Base-by-base conservation (phyloP, 139 green algal species). In the Deuterostichococcus epilithicus region DNA sequence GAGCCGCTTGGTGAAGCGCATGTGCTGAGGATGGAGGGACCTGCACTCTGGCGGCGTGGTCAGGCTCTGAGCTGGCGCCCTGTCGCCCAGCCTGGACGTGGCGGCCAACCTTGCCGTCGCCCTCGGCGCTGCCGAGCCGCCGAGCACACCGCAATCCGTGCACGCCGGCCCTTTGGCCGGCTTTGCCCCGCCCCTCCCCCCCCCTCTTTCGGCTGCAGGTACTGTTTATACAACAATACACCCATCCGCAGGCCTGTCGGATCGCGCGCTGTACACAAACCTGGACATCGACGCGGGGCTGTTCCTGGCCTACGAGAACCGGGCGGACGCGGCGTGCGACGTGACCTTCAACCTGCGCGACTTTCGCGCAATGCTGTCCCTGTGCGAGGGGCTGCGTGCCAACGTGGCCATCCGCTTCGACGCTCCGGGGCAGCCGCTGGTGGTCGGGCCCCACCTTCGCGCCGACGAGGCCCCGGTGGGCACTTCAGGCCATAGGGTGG, bases 341-440 rank as follows among this genome's bases (percentile, higher is more conserved):
- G 87, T 92, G 15, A 94, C 87, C 6, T 90, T 94, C 80, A 94
- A 95, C 80, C 60, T 94, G 18, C 89, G 90, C 37, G 89, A 94
- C 75, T 91, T 93, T 76, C 84, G 78, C n/a, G 65, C 75, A 30
- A 86, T 95, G 81, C 72, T 93, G 66, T 39, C 36, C 4, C 79
- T 94, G 71, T 93, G 87, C 60, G 82, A 89, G 70, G 59, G 58
- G 30, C 35, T 91, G 79, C 71, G 39, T 0, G 78, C 80, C 13
- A 79, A 89, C 70, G 73, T 91, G 23, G 36, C 66, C 10, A 72
- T 94, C 23, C 67, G 78, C 30, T 85, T 93, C 60, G 85, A 88
- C 13, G 22, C 37, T n/a, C 79, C 89, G 28, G 89, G 89, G 34
- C 38, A 70, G 25, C 86, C 89, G 22, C 44, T 94, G 77, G 60